phyloP scores from a whole-genome alignment of 257 asterid genomes.

The Solanum bulbocastanum region DNA sequence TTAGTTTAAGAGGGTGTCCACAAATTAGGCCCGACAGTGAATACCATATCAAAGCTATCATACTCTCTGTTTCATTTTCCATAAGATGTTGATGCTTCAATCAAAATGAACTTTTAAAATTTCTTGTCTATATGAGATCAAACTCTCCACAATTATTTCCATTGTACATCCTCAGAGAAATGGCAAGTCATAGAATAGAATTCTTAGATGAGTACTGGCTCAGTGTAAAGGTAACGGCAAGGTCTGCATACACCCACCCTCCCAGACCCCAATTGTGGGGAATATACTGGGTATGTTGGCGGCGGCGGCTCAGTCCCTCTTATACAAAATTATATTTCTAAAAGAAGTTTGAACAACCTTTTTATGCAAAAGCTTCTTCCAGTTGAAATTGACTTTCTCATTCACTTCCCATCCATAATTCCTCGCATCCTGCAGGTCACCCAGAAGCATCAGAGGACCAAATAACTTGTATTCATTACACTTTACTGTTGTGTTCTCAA shows the following conservation, averaged over 20 bases:
- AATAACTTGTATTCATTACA: neutral
- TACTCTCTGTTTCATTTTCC: neutral
- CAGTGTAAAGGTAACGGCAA: neutral
- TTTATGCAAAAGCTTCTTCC: slow-evolving; percentile 94
- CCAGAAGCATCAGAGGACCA: neutral
- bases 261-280: neutral
- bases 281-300: neutral
- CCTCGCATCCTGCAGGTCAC: slow-evolving; percentile 74
- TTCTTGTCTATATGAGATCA: neutral
- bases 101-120: neutral
- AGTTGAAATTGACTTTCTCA: slow-evolving; percentile 66
- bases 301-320: neutral
- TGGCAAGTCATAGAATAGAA: neutral
- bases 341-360: slow-evolving; percentile 35
- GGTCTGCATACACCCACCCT: neutral
- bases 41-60: neutral
- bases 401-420: slow-evolving; percentile 91
- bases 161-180: neutral
- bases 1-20: neutral
- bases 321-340: neutral
- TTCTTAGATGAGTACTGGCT: neutral
- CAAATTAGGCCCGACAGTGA: neutral
- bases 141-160: neutral
- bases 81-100: neutral
- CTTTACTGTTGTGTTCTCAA: neutral